A percentile compares a stretch with the other conserved stretches of the same genome.
phyloP scores from a whole-genome alignment of 371 early-diverging fungal species.

The Dichotomocladium elegans region DNA sequence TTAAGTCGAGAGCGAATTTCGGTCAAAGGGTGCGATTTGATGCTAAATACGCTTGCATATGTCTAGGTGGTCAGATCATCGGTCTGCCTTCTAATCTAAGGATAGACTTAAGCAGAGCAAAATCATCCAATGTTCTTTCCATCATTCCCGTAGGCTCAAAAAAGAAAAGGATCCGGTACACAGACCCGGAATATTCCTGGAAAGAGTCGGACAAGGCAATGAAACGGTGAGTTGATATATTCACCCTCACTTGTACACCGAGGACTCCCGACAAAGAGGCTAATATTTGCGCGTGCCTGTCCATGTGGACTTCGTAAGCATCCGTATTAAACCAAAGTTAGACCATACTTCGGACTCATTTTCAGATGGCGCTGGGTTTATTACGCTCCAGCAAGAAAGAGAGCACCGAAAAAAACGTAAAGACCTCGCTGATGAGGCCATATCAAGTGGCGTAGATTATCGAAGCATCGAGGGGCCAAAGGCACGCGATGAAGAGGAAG shows the following conservation, averaged over 20 bases:
- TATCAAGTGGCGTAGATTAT: conserved; percentile 35
- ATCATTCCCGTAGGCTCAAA: conserved; percentile 10
- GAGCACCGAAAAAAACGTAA: not conserved
- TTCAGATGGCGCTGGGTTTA: conserved; percentile 1
- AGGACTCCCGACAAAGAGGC: not conserved
- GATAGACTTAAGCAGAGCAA: conserved; percentile 23
- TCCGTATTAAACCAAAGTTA: conserved; percentile 16
- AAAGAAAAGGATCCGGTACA: conserved; percentile 19
- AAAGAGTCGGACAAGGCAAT: conserved; percentile 26
- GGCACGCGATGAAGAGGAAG: conserved; percentile 19
- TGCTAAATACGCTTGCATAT: too few species aligned
- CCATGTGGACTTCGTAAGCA: too few species aligned
- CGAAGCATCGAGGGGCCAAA: conserved; percentile 26
- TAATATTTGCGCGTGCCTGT: not conserved
- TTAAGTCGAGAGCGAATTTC: not conserved
- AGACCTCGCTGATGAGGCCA: conserved; percentile 6
- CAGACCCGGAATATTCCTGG: conserved; percentile 31
- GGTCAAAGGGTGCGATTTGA: not conserved
- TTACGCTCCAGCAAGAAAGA: conserved; percentile 17
- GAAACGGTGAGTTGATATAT: conserved; percentile 12
- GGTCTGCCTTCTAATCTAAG: conserved; percentile 21
- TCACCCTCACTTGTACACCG: too few species aligned
- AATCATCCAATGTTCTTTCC: conserved; percentile 14
- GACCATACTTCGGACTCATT: not conserved
- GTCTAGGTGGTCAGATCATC: conserved; percentile 29